Evolutionary conservation across 2,329 filamentous ascomycete species (phyloP).

Genomic region (Didymella exigua): DNA sequence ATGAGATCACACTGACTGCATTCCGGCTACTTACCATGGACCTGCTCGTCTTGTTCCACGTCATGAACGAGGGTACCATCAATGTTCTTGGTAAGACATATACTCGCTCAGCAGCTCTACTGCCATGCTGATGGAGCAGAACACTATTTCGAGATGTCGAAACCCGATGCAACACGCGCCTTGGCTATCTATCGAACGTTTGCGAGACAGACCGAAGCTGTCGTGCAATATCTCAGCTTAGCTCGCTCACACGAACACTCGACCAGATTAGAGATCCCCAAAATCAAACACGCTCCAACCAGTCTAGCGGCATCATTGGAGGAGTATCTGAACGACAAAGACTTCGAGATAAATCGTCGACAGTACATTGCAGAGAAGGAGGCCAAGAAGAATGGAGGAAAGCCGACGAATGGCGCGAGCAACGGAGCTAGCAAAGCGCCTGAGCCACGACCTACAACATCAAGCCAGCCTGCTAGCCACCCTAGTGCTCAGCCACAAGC

Average conservation of each 20-base stretch:
- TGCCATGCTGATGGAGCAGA: conserved; percentile 58
- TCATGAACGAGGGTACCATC: conserved; percentile 96
- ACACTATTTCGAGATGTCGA: conserved; percentile 98
- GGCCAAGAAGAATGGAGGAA: conserved; percentile 63
- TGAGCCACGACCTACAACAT: conserved; percentile 40
- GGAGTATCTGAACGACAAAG: conserved; percentile 91
- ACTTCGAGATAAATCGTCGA: conserved; percentile 90
- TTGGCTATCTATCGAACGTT: conserved; percentile 92
- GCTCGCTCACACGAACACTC: conserved; percentile 91
- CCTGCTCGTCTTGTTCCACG: conserved; percentile 86
- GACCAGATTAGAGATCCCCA: conserved; percentile 91
- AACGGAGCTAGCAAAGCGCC: conserved; percentile 44
- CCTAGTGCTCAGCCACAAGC: conserved; percentile 30
- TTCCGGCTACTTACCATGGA: conserved; percentile 92
- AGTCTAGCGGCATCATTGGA: conserved; percentile 88
- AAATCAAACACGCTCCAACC: conserved; percentile 94
- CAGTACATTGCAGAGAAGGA: conserved; percentile 91
- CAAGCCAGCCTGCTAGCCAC: conserved; percentile 34
- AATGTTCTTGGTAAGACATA: conserved; percentile 79
- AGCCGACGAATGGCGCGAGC: conserved; percentile 41
- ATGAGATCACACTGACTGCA: conserved; percentile 93
- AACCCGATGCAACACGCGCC: conserved; percentile 87
- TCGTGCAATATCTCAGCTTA: conserved; percentile 86
- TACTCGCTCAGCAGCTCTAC: not conserved
- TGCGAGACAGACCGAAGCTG: conserved; percentile 86